Evolutionary conservation across 306 rosid species (phyloP), one percentile per base, ranked within the genome.

Genomic region (Medicago lupulina): DNA sequence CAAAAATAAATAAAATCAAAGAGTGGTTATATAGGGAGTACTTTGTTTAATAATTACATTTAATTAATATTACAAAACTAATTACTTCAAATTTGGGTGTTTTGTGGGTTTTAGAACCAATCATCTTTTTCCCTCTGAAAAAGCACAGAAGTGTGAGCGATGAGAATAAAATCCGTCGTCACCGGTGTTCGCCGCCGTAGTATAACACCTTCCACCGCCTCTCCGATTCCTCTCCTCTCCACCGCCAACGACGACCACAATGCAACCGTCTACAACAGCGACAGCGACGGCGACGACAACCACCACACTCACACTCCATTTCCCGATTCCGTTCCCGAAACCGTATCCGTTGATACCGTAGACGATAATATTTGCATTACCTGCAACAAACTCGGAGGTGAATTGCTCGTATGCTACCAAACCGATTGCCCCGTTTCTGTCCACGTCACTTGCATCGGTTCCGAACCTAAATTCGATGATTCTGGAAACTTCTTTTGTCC

Each of bases 401-500:
- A 38, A 1, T 53, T 87, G 18, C 72, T 88, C 25, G 81, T 83
- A 50, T 94, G 97, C 79, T 9, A 74, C 55, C 91, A 53, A 78
- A 84, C 21, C 3, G 86, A 82, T n/a, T 90, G 96, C 67, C 89
- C 87, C 13, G 70, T 90, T 77, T 18, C 80, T 3, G 40, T 90
- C 36, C 98, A 94, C 31, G 81, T 73, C 69, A 76, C 36, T 41
- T 94, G 98, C 66, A 38, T 86, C 85, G 25, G 76, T 34, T 69
- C 83, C 51, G 40, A 87, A 36, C 93, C 98, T 62, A 73, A 63
- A 16, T 87, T 87, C 66, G 93, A 92, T 64, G 77, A 74, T 39
- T 79, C 18, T 3, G 97, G 97, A 3, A 78, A 73, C 39, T 90
- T 86, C 79, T 85, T 63, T 62, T 94, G 94, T 64, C 90, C 96